Evolutionary conservation across 179 eudicot genomes (phyloP), one percentile per base, ranked within the genome.

Genomic region (Carnegiea gigantea): DNA sequence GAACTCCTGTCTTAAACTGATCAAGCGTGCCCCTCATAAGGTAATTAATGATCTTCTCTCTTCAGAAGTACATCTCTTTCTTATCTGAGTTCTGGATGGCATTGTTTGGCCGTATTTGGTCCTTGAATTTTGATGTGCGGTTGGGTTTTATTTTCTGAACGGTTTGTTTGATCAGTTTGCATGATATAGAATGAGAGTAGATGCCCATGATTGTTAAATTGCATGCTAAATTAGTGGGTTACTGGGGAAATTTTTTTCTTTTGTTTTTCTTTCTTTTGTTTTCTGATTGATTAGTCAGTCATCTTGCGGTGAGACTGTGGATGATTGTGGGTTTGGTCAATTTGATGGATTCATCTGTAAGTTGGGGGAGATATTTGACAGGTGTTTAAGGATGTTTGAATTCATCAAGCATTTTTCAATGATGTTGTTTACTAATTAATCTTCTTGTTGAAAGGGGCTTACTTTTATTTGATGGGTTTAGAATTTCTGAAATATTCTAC

Each of bases 71-170:
- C 10, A 21, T 49, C 28, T 48, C 33, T 17, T 10, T 43, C 54
- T 75, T 40, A 48, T 75, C 77, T n/a, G 18, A 51, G 38, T 67
- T 81, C 38, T 76, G 3, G 48, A 3, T 81, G 8, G 75, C 49
- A 51, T 81, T 28, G 28, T 6, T 77, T 81, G 17, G 73, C 59
- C 46, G 62, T 48, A 49, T 77, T 49, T 59, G 20, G 75, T 20
- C 62, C 28, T 53, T 82, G 24, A 78, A 75, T 75, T 79, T 82
- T 76, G 70, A 68, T 85, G 82, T 80, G 78, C 11, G 70, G 40
- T 82, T 79, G 71, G 59, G 30, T 82, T 49, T 81, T 72, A 1
- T 44, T n/a, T 49, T 65, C 4, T 73, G 28, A 60, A n/a, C 9
- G 68, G 59, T 64, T 38, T 3, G 60, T 75, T 78, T 24, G 77